phyloP scores from a whole-genome alignment of 345 rosid species.

The Psidium friedrichsthalianum region DNA sequence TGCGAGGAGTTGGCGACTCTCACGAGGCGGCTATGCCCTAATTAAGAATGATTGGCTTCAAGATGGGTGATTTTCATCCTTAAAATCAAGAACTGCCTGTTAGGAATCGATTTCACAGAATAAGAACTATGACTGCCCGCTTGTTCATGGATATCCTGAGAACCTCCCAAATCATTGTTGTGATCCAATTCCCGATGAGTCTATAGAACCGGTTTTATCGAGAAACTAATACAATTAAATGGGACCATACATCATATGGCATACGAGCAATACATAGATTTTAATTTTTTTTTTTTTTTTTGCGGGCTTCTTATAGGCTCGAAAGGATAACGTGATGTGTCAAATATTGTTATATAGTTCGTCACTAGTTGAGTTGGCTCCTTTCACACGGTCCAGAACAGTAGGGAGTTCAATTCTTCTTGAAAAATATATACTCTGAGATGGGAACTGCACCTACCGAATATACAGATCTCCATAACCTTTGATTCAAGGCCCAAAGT shows the following conservation, averaged over 20 bases:
- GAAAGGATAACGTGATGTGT: not conserved
- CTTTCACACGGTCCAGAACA: constrained; percentile 68
- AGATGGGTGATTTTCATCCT: too few relatives aligned
- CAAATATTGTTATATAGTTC: not conserved
- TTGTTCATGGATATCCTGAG: too few relatives aligned
- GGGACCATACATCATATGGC: constrained; percentile 88
- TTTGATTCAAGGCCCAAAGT: constrained; percentile 58
- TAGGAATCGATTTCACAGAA: too few relatives aligned
- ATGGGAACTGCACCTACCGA: constrained; percentile 64
- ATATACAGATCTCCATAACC: constrained; percentile 50
- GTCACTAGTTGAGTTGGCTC: not conserved
- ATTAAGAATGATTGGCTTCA: too few relatives aligned
- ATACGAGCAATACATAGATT: not conserved
- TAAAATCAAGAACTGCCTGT: too few relatives aligned
- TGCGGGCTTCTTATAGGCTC: not conserved
- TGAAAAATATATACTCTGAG: constrained; percentile 68
- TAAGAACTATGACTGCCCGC: too few relatives aligned
- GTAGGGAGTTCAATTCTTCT: constrained; percentile 84
- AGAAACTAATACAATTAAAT: constrained; percentile 19
- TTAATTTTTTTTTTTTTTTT: too few relatives aligned
- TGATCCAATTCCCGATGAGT: too few relatives aligned
- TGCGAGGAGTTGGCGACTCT: not conserved
- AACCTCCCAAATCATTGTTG: too few relatives aligned
- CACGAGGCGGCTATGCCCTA: not conserved
- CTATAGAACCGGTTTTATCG: too few relatives aligned